phyloP scores from a whole-genome alignment of 768 basidiomycete species.

The Candolleomyces aberdarensis region DNA sequence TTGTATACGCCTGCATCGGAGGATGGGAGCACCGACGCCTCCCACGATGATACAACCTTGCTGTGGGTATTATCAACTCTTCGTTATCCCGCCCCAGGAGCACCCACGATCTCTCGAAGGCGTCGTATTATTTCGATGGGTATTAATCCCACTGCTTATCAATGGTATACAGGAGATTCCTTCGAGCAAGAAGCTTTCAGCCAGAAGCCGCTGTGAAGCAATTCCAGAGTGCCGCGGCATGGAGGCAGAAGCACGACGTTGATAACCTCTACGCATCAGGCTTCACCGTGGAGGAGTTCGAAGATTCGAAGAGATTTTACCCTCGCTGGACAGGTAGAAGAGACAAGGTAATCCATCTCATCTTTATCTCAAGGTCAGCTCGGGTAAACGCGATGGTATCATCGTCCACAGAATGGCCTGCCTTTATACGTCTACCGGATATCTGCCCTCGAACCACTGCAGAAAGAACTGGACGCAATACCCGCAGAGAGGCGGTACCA shows the following conservation, averaged over 20 bases:
- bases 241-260: slow-evolving; percentile 64
- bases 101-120: too few relatives aligned
- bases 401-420: slow-evolving; percentile 49
- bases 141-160: too few relatives aligned
- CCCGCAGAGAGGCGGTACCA: slow-evolving; percentile 56
- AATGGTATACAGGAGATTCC: slow-evolving; percentile 58
- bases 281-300: slow-evolving; percentile 59
- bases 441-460: slow-evolving; percentile 53
- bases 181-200: slow-evolving; percentile 73
- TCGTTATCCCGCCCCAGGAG: neutral
- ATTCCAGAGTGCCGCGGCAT: slow-evolving; percentile 63
- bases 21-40: slow-evolving; percentile 30
- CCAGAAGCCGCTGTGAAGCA: slow-evolving; percentile 64
- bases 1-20: slow-evolving; percentile 42
- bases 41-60: slow-evolving; percentile 65
- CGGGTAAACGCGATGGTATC: neutral
- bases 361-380: neutral
- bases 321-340: slow-evolving; percentile 80
- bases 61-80: slow-evolving; percentile 40
- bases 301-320: slow-evolving; percentile 59
- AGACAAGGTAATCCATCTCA: slow-evolving; percentile 51
- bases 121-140: too few relatives aligned
- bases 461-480: slow-evolving; percentile 58
- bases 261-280: slow-evolving; percentile 53
- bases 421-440: slow-evolving; percentile 79